Base-by-base conservation (phyloP, 495 filamentous ascomycete genomes). In the Cladorrhinum samala region DNA sequence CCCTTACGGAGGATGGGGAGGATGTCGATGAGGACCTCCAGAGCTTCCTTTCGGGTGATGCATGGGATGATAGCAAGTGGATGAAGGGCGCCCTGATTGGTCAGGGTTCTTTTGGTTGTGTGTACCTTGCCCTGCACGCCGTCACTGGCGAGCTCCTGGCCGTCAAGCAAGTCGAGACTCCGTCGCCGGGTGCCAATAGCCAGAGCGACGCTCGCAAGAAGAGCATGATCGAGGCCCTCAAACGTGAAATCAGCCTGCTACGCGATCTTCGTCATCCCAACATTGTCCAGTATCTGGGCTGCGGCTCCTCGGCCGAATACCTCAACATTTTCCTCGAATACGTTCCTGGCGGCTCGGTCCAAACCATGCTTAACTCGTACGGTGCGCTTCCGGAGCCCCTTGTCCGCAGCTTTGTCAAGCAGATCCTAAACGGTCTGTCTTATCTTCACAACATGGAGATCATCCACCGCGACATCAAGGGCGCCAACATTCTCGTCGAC, bases 281-380 rank as follows among this genome's bases (percentile, higher is more conserved):
- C 65, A 97, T 99, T 64, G 93, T 99, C 62, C 94, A 96, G 62
- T 99, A 99, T 63, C 83, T 97, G 33, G 93, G 92, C 40, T 95
- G 89, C 44, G 87, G 88, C 60, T 90, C 90, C 30, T 92, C 95
- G 54, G 86, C 90, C 50, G 81, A 89, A 49, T 86, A 95, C 61
- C 82, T 99, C 59, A 99, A 99, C 74, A 99, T 99, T 85, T 99
- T 99, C 83, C 81, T 99, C 61, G 93, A 99, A 70, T 99, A 99
- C 71, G 93, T 99, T 7, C 89, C 93, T 27, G 93, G 93, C 67
- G 93, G 93, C 24, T 96, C 92, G 13, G 94, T 99, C 30, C 92
- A 94, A 37, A 91, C 89, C 5, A 95, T 99, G 88, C 84, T 99
- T 54, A 93, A 95, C 67, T 93, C 91, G 58, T 99, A 99, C 73